These are phyloP conservation scores for Comarum palustre DNA, from an alignment of 306 rosid genomes.

Conservation along the genomic window DNA sequence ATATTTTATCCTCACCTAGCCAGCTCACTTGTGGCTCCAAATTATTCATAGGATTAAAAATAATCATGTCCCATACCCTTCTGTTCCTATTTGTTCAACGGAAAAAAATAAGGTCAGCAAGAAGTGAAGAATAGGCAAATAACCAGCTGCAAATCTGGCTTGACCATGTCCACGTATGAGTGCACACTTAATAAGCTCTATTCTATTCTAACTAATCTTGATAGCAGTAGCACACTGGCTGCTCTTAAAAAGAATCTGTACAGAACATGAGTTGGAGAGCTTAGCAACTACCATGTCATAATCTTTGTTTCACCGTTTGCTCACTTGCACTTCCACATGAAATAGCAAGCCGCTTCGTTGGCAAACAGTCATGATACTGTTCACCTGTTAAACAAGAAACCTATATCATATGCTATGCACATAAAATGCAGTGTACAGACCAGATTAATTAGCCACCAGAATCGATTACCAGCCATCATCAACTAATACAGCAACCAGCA, in stretches of 20 bases:
- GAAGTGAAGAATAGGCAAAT: neutral
- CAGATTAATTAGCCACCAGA: neutral
- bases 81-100: neutral
- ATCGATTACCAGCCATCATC: neutral
- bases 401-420: neutral
- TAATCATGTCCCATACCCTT: neutral
- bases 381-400: neutral
- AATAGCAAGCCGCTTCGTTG: neutral
- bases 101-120: neutral
- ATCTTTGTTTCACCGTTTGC: neutral
- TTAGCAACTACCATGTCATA: neutral
- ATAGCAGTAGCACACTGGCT: neutral
- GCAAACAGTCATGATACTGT: neutral
- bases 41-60: neutral
- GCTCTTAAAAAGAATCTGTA: neutral
- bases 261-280: neutral
- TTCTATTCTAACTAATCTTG: neutral
- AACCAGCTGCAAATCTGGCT: neutral
- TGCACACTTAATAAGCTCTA: neutral
- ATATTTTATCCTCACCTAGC: neutral
- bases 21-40: slow-evolving; percentile 16
- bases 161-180: neutral
- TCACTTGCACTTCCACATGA: neutral
- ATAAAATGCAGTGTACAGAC: neutral
- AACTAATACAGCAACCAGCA: neutral